A percentile compares a stretch with the other conserved stretches of the same genome.
Conservation (phyloP, 2,329 filamentous ascomycete genomes). For the Aspergillus carbonarius region DNA sequence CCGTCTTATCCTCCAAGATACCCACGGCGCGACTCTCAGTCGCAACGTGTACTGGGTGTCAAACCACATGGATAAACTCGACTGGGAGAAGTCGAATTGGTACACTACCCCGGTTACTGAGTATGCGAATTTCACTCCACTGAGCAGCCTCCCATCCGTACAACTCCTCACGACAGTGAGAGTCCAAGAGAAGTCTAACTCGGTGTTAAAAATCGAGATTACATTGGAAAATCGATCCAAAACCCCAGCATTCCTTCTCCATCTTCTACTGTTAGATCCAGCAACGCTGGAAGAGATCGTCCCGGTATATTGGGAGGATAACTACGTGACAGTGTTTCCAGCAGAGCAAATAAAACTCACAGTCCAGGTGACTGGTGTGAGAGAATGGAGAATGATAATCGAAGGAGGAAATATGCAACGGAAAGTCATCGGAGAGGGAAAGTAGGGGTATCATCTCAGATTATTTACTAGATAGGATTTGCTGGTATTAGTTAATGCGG, state of each 20-base stretch:
- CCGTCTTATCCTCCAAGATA: no score
- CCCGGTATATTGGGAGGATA: constrained; percentile 60
- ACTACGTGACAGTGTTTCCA: constrained; percentile 63
- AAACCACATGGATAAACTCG: constrained; percentile 47
- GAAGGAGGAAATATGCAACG: constrained; percentile 25
- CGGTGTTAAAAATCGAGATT: constrained; percentile 31
- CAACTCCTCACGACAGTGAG: constrained; percentile 5
- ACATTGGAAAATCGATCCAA: constrained; percentile 53
- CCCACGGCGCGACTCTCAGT: constrained; percentile 38
- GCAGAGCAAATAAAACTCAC: constrained; percentile 50
- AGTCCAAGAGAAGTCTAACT: neutral
- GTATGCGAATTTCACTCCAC: constrained; percentile 51
- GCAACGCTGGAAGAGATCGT: constrained; percentile 34
- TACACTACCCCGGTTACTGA: constrained; percentile 57
- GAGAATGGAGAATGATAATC: constrained; percentile 17
- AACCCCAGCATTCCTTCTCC: constrained; percentile 59
- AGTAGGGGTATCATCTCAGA: no score
- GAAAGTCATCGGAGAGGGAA: neutral
- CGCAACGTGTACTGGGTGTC: constrained; percentile 63
- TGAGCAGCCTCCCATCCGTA: constrained; percentile 41
- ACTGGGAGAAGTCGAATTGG: constrained; percentile 60
- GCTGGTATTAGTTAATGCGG: no score
- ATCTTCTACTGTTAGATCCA: constrained; percentile 51
- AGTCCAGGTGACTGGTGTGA: constrained; percentile 25
- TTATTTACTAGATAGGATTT: no score